Conservation (phyloP, 352 stramenopile genomes). For the Pythium aphanidermatum region DNA sequence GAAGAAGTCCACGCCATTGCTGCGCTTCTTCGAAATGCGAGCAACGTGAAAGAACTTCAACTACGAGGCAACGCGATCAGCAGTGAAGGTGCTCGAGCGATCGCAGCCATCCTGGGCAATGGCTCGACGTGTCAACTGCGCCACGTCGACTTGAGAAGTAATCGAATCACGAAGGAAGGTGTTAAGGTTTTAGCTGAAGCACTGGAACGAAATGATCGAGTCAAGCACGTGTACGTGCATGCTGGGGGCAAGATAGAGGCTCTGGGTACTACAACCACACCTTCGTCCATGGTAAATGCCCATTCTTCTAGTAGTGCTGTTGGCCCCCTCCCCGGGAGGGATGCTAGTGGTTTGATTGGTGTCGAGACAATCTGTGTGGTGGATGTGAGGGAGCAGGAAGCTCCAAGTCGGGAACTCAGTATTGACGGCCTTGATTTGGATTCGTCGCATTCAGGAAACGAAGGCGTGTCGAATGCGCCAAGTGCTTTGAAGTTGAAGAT, state of each 20-base stretch:
- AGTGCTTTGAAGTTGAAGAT: slow-evolving; percentile 65
- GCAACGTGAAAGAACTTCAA: slow-evolving; percentile 92
- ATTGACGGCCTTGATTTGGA: no score
- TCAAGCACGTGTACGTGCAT: slow-evolving; percentile 96
- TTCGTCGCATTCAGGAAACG: no score
- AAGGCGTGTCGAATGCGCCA: slow-evolving; percentile 1
- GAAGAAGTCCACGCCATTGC: slow-evolving; percentile 95
- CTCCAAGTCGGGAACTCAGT: no score
- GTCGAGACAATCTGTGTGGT: slow-evolving; percentile 94
- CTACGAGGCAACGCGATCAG: slow-evolving; percentile 89
- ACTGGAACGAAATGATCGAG: slow-evolving; percentile 88
- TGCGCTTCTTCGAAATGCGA: slow-evolving; percentile 85
- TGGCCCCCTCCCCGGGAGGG: slow-evolving; percentile 8
- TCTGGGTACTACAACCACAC: slow-evolving; percentile 60
- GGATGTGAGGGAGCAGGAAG: slow-evolving; percentile 87
- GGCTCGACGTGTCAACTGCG: slow-evolving; percentile 57
- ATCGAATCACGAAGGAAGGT: slow-evolving; percentile 88
- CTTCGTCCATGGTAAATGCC: slow-evolving; percentile 35
- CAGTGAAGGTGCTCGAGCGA: slow-evolving; percentile 88
- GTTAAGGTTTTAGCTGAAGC: slow-evolving; percentile 92
- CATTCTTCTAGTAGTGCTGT: slow-evolving; percentile 39
- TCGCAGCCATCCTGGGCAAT: slow-evolving; percentile 88
- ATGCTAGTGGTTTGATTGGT: slow-evolving; percentile 50
- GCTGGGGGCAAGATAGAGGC: slow-evolving; percentile 94
- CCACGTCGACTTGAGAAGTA: slow-evolving; percentile 89